Base-by-base conservation (phyloP, 2,329 filamentous ascomycete genomes). In the Didymella arachidicola region DNA sequence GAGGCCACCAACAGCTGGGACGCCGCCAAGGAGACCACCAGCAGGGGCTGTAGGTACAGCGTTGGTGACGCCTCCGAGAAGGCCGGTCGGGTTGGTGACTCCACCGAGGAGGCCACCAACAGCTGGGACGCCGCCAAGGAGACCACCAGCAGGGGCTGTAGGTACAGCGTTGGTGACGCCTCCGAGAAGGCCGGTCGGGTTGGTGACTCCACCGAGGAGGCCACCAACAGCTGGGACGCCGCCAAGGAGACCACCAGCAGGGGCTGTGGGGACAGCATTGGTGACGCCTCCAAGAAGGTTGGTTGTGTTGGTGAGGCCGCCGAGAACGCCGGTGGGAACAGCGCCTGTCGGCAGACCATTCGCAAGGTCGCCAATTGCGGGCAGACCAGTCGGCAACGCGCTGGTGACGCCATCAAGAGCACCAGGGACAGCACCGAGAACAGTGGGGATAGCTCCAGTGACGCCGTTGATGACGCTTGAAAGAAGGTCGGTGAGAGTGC, bases 111-210 rank as follows among this genome's bases (percentile, higher is more conserved):
- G 41, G 1, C 25, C 25, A 27, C 41, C 41, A 14, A 43, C 41
- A 27, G 12, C 41, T 26, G 41, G 41, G 12, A 43, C 6, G 22
- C 46, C 46, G 14, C 47, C 47, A 11, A 51, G 25, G 7, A 51
- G 48, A 14, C 38, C 48, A 1, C 27, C 32, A 4, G 45, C 45
- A 5, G 53, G 25, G 25, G 38, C 38, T 41, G 38, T 41, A 8
- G 53, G 53, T n/a, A n/a, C n/a, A n/a, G 48, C 54, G 48, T 27
- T 52, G 34, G 47, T 52, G 7, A 19, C 25, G 26, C 30, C 52
- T 48, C 52, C 52, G 19, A 54, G 53, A 6, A 49, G 45, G 16
- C 45, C 25, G 2, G 32, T 26, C 2, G 19, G n/a, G 30, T 19
- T 39, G 10, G 34, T 29, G 8, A 51, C 30, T 7, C 53, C 53